Conservation (phyloP, 2,329 filamentous ascomycete species). For the Stachybotrys elegans region DNA sequence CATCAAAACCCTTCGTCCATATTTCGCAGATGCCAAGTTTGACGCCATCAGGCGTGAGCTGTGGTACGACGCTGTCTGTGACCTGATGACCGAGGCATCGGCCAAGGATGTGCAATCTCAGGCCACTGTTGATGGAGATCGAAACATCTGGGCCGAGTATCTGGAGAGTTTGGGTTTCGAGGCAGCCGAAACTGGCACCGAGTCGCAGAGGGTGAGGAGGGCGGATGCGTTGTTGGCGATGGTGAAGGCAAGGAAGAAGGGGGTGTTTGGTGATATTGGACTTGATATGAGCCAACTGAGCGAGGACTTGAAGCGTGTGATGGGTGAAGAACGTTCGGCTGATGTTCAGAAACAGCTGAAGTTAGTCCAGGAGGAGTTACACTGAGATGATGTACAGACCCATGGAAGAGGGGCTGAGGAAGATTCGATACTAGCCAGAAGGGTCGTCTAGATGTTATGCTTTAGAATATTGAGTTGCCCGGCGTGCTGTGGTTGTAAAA, state of each 20-base stretch:
- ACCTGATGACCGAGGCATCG: slow-evolving; percentile 39
- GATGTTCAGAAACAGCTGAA: slow-evolving; percentile 41
- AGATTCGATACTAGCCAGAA: too few species aligned
- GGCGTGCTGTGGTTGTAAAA: too few species aligned
- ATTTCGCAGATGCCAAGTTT: slow-evolving; percentile 32
- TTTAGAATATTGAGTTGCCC: too few species aligned
- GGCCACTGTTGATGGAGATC: slow-evolving; percentile 10
- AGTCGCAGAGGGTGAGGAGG: slow-evolving; percentile 44
- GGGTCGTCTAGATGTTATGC: too few species aligned
- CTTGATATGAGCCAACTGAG: slow-evolving; percentile 23
- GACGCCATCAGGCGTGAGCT: slow-evolving; percentile 40
- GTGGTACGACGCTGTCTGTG: slow-evolving; percentile 46
- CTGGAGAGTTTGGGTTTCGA: slow-evolving; percentile 43
- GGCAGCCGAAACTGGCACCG: slow-evolving; percentile 40
- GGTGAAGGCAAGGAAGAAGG: slow-evolving; percentile 35
- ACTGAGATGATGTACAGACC: too few species aligned
- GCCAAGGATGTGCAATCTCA: slow-evolving; percentile 13
- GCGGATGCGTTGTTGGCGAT: slow-evolving; percentile 40
- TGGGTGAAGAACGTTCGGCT: slow-evolving; percentile 35
- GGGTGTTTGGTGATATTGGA: slow-evolving; percentile 32
- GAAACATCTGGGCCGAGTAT: slow-evolving; percentile 27
- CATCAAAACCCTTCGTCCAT: slow-evolving; percentile 33
- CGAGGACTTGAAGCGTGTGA: slow-evolving; percentile 26
- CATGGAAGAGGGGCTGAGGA: too few species aligned
- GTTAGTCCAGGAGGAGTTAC: slow-evolving; percentile 26